phyloP scores from a whole-genome alignment of 73 alveolate species.

The Paramecium primaurelia region DNA sequence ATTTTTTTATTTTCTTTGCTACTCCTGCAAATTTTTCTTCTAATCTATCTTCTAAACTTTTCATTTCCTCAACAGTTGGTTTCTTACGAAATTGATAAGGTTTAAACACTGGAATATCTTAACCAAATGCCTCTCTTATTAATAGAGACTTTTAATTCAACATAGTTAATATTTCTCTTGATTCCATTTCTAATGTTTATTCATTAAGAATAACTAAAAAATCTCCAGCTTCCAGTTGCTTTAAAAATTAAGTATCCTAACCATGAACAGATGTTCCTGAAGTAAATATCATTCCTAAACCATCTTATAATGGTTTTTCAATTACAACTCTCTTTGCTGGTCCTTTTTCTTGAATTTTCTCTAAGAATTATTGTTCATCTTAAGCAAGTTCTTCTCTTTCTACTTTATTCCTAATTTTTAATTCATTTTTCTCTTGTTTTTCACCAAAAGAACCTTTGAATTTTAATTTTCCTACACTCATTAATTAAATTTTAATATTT shows the following conservation, averaged over 20 bases:
- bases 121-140: conserved; percentile 44
- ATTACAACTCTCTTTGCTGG: conserved; percentile 20
- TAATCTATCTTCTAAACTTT: conserved; percentile 51
- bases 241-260: conserved; percentile 42
- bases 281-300: conserved; percentile 50
- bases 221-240: conserved; percentile 50
- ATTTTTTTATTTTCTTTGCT: conserved; percentile 45
- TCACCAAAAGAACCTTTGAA: conserved; percentile 46
- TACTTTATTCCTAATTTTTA: conserved; percentile 15
- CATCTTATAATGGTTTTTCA: conserved; percentile 51
- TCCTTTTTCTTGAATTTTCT: conserved; percentile 41
- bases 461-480: conserved; percentile 56
- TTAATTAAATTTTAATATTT: neutral
- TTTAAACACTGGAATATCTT: conserved; percentile 35
- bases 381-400: conserved; percentile 34
- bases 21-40: conserved; percentile 48
- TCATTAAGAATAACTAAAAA: conserved; percentile 39
- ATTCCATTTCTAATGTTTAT: conserved; percentile 36
- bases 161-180: conserved; percentile 49
- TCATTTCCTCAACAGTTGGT: conserved; percentile 48
- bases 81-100: conserved; percentile 40
- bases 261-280: conserved; percentile 59
- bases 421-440: conserved; percentile 46
- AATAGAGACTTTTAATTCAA: conserved; percentile 27
- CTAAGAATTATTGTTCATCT: conserved; percentile 47